phyloP scores from a whole-genome alignment of 1,284 basidiomycete species.

The Fomitopsis palustris region DNA sequence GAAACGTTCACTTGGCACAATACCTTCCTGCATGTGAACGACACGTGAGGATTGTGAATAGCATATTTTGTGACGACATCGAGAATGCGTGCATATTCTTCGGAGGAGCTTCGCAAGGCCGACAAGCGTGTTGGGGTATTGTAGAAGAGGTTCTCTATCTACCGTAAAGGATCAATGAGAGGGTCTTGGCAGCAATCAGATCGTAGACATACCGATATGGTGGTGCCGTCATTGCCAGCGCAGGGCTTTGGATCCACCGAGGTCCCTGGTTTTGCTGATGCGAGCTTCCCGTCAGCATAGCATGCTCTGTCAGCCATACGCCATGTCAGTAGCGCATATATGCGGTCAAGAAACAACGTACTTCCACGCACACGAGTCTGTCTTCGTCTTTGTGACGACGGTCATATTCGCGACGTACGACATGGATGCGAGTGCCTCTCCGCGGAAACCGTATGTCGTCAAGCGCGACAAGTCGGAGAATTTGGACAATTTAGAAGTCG shows the following conservation, averaged over 20 bases:
- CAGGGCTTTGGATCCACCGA: conserved; percentile 80
- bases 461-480: conserved; percentile 89
- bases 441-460: conserved; percentile 94
- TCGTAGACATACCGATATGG: conserved; percentile 63
- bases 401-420: conserved; percentile 91
- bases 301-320: conserved; percentile 51
- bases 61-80: conserved; percentile 96
- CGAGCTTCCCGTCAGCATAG: conserved; percentile 75
- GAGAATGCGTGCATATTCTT: conserved; percentile 91
- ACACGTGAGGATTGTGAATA: conserved; percentile 84
- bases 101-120: conserved; percentile 81
- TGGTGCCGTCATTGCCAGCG: conserved; percentile 94
- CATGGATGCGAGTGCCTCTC: conserved; percentile 96
- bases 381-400: conserved; percentile 85
- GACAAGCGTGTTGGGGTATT: conserved; percentile 89
- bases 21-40: conserved; percentile 92
- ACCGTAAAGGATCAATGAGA: conserved; percentile 28
- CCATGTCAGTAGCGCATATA: background rate
- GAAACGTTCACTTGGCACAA: background rate
- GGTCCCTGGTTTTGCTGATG: conserved; percentile 65
- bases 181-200: no score
- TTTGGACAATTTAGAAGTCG: conserved; percentile 88
- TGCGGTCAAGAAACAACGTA: conserved; percentile 37
- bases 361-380: conserved; percentile 88
- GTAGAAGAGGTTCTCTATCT: conserved; percentile 94